Percentiles rank a stretch among this genome's conserved stretches.
Evolutionary conservation across 2,329 filamentous ascomycete genomes (phyloP).

Genomic region (Paecilomyces sp.): DNA sequence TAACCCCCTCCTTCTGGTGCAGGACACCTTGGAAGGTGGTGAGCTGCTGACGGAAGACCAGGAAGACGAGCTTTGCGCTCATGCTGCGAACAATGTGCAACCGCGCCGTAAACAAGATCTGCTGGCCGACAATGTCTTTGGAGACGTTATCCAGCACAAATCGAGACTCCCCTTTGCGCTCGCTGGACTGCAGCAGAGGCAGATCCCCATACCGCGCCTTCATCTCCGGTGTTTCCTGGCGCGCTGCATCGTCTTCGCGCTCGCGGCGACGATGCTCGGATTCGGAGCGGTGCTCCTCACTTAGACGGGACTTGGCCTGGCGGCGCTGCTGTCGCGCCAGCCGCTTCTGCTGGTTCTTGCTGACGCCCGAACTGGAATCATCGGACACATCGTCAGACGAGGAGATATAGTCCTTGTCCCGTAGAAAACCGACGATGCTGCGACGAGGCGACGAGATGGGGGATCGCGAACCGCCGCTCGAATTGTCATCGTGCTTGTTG

Average conservation of each 20-base stretch:
- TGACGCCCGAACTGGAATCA: constrained; percentile 27
- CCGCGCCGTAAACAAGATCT: constrained; percentile 61
- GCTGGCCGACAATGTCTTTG: constrained; percentile 48
- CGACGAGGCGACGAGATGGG: constrained; percentile 28
- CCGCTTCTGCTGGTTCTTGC: constrained; percentile 41
- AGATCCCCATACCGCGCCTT: constrained; percentile 52
- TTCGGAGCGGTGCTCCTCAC: constrained; percentile 36
- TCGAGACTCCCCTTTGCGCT: constrained; percentile 42
- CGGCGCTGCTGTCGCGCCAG: constrained; percentile 33
- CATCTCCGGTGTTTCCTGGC: constrained; percentile 53
- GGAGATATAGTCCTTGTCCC: constrained; percentile 33
- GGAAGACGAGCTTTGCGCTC: constrained; percentile 74
- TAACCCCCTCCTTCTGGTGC: constrained; percentile 50
- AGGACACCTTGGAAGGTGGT: constrained; percentile 80
- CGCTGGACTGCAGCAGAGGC: constrained; percentile 52
- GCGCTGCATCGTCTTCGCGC: constrained; percentile 33
- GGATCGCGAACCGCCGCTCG: constrained; percentile 13
- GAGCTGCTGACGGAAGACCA: constrained; percentile 78
- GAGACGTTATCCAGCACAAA: constrained; percentile 47
- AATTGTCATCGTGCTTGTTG: constrained; percentile 15
- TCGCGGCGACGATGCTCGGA: constrained; percentile 32
- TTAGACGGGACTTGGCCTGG: constrained; percentile 32
- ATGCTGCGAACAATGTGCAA: constrained; percentile 74
- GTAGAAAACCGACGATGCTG: constrained; percentile 34
- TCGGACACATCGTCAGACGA: constrained; percentile 38